A percentile compares a stretch with the other conserved stretches of the same genome.
phyloP scores from a whole-genome alignment of 495 filamentous ascomycete genomes.

The Aspergillus sclerotioniger region DNA sequence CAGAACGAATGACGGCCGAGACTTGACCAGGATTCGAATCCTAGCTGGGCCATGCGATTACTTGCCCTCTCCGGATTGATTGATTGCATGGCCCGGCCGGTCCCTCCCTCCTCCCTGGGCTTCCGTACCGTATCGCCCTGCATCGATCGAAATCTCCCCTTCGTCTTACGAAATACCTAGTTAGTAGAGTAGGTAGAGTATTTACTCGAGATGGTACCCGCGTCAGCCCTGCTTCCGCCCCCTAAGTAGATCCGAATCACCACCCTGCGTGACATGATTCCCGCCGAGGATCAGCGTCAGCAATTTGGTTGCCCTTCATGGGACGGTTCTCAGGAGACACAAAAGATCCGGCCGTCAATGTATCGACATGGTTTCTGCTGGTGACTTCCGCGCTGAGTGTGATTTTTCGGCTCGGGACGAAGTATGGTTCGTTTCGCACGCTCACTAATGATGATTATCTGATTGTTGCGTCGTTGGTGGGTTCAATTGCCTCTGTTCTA shows the following conservation, averaged over 20 bases:
- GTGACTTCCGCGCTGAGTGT: conserved; percentile 23
- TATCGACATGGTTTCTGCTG: conserved; percentile 27
- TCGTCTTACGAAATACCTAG: background rate
- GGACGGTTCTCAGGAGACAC: conserved; percentile 19
- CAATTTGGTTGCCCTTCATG: conserved; percentile 7
- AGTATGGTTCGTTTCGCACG: conserved; percentile 23
- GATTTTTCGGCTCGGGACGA: conserved; percentile 25
- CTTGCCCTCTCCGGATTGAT: too few species aligned
- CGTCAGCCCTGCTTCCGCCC: background rate
- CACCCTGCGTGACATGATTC: background rate
- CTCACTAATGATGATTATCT: conserved; percentile 22
- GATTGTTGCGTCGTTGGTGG: conserved; percentile 19
- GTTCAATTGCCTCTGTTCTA: background rate
- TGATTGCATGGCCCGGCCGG: too few species aligned
- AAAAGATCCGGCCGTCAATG: conserved; percentile 27
- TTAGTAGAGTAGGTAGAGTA: too few species aligned
- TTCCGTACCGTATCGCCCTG: background rate
- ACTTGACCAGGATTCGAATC: background rate
- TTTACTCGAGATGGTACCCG: background rate
- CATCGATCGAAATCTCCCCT: background rate
- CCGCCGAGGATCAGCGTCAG: background rate
- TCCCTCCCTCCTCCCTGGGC: too few species aligned
- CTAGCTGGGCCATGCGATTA: too few species aligned
- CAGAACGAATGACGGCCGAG: background rate
- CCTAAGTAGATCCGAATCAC: background rate